Evolutionary conservation across 1,284 basidiomycete species (phyloP), one percentile per base, ranked within the genome.

Genomic region (Inonotus obliquus): DNA sequence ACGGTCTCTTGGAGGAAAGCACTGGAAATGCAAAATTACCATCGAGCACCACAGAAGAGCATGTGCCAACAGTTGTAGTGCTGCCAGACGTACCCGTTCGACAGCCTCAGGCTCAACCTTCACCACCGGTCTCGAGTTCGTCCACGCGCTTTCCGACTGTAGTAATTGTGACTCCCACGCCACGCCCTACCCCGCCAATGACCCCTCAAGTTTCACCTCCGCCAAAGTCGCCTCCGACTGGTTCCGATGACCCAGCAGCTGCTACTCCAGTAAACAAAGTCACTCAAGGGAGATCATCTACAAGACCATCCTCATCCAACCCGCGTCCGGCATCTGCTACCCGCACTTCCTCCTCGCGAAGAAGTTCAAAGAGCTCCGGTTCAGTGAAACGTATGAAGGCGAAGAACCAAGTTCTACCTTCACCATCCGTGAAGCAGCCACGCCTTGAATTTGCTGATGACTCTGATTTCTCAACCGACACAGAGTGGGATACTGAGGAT

Each of bases 151-250:
- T 32, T 57, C 81, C 82, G 11, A 76, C 77, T 27, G 79, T 84
- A 10, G 77, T 84, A 17, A 76, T 86, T 35, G 81, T 84, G 9
- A 81, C 84, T 57, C 78, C 79, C 13, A 80, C 79, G 2, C 79
- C 79, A 10, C 68, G 68, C 65, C 77, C 77, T 37, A 81, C 81
- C 4, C 55, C 38, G 47, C 49, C 60, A 9, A 57, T 54, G 45
- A 49, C 60, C 19, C 49, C 60, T n/a, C 54, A 57, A 32, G 57
- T 41, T n/a, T 59, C 48, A 52, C 37, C 57, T n/a, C 37, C 35
- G 51, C 41, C 59, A 25, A 47, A 44, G 17, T 39, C 54, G 2
- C 35, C 54, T 21, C 54, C 32, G 32, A 32, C 32, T 32, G 32
- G 32, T 9, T 9, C 32, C 32, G 32, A 32, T 54, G 7, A 54